These are phyloP conservation scores for Globisporangium heterothallicum DNA, from an alignment of 352 stramenopile species.

Conservation along the genomic window DNA sequence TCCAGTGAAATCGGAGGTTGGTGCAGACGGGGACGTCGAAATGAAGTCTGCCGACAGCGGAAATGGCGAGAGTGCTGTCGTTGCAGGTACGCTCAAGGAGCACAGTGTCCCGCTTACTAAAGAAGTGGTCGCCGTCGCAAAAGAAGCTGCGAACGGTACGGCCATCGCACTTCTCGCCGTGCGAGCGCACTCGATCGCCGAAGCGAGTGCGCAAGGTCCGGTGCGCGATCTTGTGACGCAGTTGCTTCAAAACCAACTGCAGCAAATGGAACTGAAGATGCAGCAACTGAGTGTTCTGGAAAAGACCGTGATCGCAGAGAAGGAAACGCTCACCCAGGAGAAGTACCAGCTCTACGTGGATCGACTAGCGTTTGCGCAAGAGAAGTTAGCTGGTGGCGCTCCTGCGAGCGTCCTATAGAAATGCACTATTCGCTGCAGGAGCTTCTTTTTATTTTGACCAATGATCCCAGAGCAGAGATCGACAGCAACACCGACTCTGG, in stretches of 20 bases:
- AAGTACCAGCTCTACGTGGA: slow-evolving; percentile 74
- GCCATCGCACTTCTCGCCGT: slow-evolving; percentile 53
- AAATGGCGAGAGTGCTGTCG: slow-evolving; percentile 1
- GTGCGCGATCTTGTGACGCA: slow-evolving; percentile 53
- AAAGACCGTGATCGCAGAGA: slow-evolving; percentile 41
- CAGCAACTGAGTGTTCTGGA: slow-evolving; percentile 61
- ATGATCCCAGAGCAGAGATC: too few species aligned
- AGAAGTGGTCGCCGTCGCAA: slow-evolving; percentile 48
- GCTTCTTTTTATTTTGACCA: too few species aligned
- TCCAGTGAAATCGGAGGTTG: slow-evolving; percentile 30
- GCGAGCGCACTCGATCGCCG: slow-evolving; percentile 40
- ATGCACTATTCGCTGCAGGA: too few species aligned
- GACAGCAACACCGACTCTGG: too few species aligned
- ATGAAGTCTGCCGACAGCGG: slow-evolving; percentile 25
- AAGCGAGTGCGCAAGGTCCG: slow-evolving; percentile 30
- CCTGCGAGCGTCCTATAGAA: too few species aligned
- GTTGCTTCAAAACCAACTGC: slow-evolving; percentile 60
- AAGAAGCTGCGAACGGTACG: slow-evolving; percentile 60
- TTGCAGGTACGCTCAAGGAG: slow-evolving; percentile 4
- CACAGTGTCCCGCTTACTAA: slow-evolving; percentile 26
- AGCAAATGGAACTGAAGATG: slow-evolving; percentile 79
- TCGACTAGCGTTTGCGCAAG: slow-evolving; percentile 49
- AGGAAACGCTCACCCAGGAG: slow-evolving; percentile 53
- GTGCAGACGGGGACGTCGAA: slow-evolving; percentile 35
- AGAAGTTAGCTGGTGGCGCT: slow-evolving; percentile 33